phyloP scores from a whole-genome alignment of 2,329 filamentous ascomycete species.

The Huntiella abstrusa region DNA sequence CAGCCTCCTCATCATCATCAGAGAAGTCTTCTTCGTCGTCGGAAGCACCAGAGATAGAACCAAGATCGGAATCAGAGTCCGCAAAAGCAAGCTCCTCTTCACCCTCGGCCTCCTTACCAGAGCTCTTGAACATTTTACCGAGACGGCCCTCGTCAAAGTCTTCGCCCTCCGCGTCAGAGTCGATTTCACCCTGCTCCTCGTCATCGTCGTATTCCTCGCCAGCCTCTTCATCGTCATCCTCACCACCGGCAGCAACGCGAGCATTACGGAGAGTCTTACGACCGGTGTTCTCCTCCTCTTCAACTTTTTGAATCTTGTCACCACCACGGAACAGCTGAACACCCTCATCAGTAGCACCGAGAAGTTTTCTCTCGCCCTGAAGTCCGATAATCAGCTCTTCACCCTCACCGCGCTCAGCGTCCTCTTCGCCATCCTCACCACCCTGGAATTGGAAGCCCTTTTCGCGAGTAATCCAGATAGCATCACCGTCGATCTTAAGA shows the following conservation, averaged over 20 bases:
- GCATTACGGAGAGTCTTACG: constrained; percentile 39
- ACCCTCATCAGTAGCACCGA: constrained; percentile 67
- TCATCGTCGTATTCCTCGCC: constrained; percentile 25
- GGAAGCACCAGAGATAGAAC: constrained; percentile 51
- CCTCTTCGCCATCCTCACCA: constrained; percentile 52
- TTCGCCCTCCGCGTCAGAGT: constrained; percentile 32
- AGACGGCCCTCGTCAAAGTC: constrained; percentile 42
- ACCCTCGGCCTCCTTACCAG: constrained; percentile 26
- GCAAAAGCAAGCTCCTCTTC: constrained; percentile 73
- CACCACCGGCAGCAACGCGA: constrained; percentile 40
- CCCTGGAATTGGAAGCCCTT: constrained; percentile 58
- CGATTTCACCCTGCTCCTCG: constrained; percentile 23
- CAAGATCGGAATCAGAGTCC: constrained; percentile 90
- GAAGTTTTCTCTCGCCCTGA: constrained; percentile 61
- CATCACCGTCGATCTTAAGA: constrained; percentile 89
- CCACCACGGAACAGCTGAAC: constrained; percentile 74
- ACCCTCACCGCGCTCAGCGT: constrained; percentile 67
- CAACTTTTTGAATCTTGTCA: constrained; percentile 40
- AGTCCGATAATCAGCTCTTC: constrained; percentile 87
- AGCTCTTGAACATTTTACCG: constrained; percentile 40
- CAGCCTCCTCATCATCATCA: constrained; percentile 51
- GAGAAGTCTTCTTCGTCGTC: constrained; percentile 36
- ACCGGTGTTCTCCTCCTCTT: constrained; percentile 31
- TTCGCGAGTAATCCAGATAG: constrained; percentile 66
- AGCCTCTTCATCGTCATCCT: constrained; percentile 31